Evolutionary conservation across 495 filamentous ascomycete genomes (phyloP), one percentile per base, ranked within the genome.

Genomic region (Penicillium goetzii): DNA sequence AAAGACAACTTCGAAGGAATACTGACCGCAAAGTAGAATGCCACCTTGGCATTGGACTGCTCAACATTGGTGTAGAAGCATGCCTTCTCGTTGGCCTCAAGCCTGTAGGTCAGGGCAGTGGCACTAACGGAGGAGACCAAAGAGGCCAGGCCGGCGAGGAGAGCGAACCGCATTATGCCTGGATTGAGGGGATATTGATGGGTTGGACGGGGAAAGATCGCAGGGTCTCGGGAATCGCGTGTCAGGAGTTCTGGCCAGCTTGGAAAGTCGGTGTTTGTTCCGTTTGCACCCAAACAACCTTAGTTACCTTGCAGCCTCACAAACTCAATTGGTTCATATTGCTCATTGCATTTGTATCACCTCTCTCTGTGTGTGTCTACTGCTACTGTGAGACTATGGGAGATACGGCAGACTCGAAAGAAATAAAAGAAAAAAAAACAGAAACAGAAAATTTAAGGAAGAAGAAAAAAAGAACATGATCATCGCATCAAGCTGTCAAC

Each of bases 11-110:
- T 43, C 17, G 19, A 52, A 8, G 34, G 43, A 57, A 50, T n/a
- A 78, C 92, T 67, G 78, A 99, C 95, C 57, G 96, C 96, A 77
- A 98, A 99, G 80, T 99, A 99, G 72, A 99, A 99, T 19, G 96
- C 96, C 56, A 98, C 83, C 84, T 98, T 98, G 59, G 89, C 85
- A 67, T 90, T 90, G 61, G 59, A 34, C 56, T 79, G 70, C 56
- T 95, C 85, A 38, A 92, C 88, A 60, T 84, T 79, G 38, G 90
- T 84, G 80, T 89, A 97, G 85, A 99, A 99, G 82, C 96, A 99
- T 65, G 93, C 90, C 75, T 90, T 90, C 83, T 98, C 96, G 78
- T 97, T 91, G 47, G 96, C 87, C 33, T 81, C 78, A 30, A 99
- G 86, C 78, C 93, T 91, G 83, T 97, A 98, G 15, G 96, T 98